Base-by-base conservation (phyloP, 2,329 filamentous ascomycete species). In the Cryphonectria carpinicola region DNA sequence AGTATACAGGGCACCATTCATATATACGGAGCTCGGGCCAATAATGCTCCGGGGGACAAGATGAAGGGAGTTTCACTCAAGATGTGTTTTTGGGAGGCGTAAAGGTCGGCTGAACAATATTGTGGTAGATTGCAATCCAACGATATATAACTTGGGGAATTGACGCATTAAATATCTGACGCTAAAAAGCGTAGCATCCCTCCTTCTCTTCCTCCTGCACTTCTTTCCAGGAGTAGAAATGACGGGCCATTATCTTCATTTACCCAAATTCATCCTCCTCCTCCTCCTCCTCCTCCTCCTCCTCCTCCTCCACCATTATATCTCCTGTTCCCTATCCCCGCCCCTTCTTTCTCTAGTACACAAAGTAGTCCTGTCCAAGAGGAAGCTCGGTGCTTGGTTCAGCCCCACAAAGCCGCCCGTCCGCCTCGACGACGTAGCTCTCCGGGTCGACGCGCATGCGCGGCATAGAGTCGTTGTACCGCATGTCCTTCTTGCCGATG, bases 371-470 rank as follows among this genome's bases (percentile, higher is more conserved):
- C 83, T 97, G 94, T 71, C 92, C 90, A 78, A 97, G 83, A 8
- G 94, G 94, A 80, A 98, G 80, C 66, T 78, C 85, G 37, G 85
- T 84, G 32, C 92, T 88, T 4, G 94, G 93, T 80, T 92, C 93
- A 0, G 93, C 93, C 58, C 84, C 86, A 78, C 92, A 95, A 49
- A 90, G 83, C 80, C 88, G 81, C 0, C 93, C 94, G 81, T 97
- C 94, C 1, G 95, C 95, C 82, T 95, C 90, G 37, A 98, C 95
- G 22, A 85, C 88, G 83, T 98, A 98, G 77, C 88, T 90, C 86
- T 98, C 95, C 6, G 95, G 93, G 80, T 98, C 95, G 72, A 98
- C 95, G 76, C 85, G 90, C 93, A 98, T 98, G 82, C 86, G 89
- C 19, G 95, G 95, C 88, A 89, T 94, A 68, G 82, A 82, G 77